Base-by-base conservation (phyloP, 2,329 filamentous ascomycete species). In the Fusarium euwallaceae region DNA sequence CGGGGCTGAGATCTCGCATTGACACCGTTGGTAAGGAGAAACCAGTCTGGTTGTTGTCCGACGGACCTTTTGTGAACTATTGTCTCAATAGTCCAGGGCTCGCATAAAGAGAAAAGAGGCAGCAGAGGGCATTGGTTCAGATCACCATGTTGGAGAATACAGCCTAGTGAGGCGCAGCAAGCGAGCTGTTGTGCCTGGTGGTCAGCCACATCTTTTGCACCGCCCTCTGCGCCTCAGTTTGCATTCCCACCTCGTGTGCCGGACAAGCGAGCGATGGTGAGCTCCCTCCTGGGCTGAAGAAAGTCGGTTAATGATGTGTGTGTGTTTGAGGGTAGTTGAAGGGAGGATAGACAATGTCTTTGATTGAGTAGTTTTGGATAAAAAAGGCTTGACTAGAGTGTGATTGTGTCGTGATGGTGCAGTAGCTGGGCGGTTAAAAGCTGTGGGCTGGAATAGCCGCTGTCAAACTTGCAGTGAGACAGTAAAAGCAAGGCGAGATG, bases 181-280 rank as follows among this genome's bases (percentile, higher is more conserved):
- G 32, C 32, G 32, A 34, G 32, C 32, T 39, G 43, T 24, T 41
- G 64, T 72, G 69, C 55, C 64, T 65, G 37, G 71, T 45, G 27
- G 11, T 34, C 59, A 65, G 71, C 71, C 60, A 71, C 51, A 62
- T 34, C 32, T 41, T 41, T 24, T 43, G 71, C 71, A 74, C 71
- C 71, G 71, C 71, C 67, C 24, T 29, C 45, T 73, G 71, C 71
- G 71, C 71, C 71, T 74, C 71, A 41, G 16, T 61, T 37, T 64
- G 29, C 41, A 59, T 59, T 74, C 56, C 43, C 71, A 65, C 67
- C 55, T 64, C 60, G 66, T 60, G 64, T 34, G 48, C 58, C 32
- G 53, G 43, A 27, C 36, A 48, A 48, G 64, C 27, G 37, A 61
- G 29, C 7, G 22, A 24, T 24, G 43, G 43, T 48, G 36, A 69